phyloP scores from a whole-genome alignment of 2,329 filamentous ascomycete species.

The Drechslera avenae region DNA sequence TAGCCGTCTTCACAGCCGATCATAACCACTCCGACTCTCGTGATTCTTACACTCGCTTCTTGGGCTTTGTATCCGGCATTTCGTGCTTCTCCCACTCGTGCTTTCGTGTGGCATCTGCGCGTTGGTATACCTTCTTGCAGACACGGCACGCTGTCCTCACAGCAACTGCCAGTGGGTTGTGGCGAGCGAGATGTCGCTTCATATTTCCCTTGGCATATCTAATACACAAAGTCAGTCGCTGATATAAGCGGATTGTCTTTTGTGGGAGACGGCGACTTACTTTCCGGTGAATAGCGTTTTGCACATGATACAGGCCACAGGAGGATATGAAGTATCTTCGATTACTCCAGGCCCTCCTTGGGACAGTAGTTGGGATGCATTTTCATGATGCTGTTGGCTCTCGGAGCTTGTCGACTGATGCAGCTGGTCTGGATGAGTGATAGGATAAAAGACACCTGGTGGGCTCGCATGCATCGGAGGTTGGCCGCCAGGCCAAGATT shows the following conservation, averaged over 20 bases:
- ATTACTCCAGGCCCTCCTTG: too few relatives aligned
- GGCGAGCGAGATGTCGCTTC: slow-evolving; percentile 12
- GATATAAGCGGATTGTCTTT: neutral
- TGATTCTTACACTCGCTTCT: slow-evolving; percentile 8
- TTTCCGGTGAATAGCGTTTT: slow-evolving; percentile 3
- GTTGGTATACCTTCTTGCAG: slow-evolving; percentile 8
- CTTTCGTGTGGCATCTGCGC: slow-evolving; percentile 20
- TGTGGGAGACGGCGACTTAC: slow-evolving; percentile 3
- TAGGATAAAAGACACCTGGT: too few relatives aligned
- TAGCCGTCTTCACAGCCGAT: neutral
- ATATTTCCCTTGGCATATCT: slow-evolving; percentile 21
- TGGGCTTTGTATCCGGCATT: slow-evolving; percentile 8
- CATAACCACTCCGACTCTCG: neutral
- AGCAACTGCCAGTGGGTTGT: neutral
- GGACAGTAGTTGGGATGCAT: too few relatives aligned
- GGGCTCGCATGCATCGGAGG: too few relatives aligned
- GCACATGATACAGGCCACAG: slow-evolving; percentile 1
- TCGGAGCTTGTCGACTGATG: too few relatives aligned
- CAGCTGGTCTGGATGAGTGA: too few relatives aligned
- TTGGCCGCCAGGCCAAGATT: too few relatives aligned
- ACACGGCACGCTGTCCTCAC: slow-evolving; percentile 6
- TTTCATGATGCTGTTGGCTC: too few relatives aligned
- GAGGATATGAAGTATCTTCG: neutral
- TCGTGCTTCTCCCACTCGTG: slow-evolving; percentile 24
- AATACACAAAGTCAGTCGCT: slow-evolving; percentile 1